Evolutionary conservation across 345 rosid genomes (phyloP), one percentile per base, ranked within the genome.

Genomic region (Gossypium arboreum): DNA sequence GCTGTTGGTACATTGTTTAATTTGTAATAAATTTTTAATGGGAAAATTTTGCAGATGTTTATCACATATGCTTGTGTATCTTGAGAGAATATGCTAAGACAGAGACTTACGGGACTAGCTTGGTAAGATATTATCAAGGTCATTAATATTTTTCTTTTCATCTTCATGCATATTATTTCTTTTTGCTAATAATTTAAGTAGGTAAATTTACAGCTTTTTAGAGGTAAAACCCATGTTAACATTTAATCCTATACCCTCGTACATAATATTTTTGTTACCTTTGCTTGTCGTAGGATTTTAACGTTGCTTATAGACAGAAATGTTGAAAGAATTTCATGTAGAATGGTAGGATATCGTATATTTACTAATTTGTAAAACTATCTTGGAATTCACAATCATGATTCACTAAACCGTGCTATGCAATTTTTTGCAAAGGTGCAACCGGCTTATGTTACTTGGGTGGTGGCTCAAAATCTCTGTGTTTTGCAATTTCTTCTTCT

Each of bases 71-170:
- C 82, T 80, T 95, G 82, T 88, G 92, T 72, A 95, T 95, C 76
- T 88, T 95, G 84, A 85, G 98, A 81, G 86, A 85, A 86, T 84
- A 89, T 17, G 98, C 96, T 45, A 93, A 95, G 86, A 90, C 94
- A 12, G 97, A 91, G 85, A 90, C 90, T 45, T 93, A 88, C 39
- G 98, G 94, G 44, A 86, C 91, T 77, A 72, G 99, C 83, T 79
- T 93, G 96, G 98, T 93, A 85, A 79, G 88, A 65, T 66, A 52
- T 45, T 77, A 64, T 67, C 57, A 63, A 39, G 20, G 7, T 16
- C 4, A 2, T 47, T 39, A 15, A 18, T 73, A 59, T 11, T 57
- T 20, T 51, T n/a, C 52, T 54, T 20, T 54, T 7, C 4, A 48
- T 29, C 11, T 16, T 47, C 9, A 8, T 44, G 57, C n/a, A 9